Evolutionary conservation across 768 basidiomycete species (phyloP).

Genomic region (Coprinellus aureogranulatus): DNA sequence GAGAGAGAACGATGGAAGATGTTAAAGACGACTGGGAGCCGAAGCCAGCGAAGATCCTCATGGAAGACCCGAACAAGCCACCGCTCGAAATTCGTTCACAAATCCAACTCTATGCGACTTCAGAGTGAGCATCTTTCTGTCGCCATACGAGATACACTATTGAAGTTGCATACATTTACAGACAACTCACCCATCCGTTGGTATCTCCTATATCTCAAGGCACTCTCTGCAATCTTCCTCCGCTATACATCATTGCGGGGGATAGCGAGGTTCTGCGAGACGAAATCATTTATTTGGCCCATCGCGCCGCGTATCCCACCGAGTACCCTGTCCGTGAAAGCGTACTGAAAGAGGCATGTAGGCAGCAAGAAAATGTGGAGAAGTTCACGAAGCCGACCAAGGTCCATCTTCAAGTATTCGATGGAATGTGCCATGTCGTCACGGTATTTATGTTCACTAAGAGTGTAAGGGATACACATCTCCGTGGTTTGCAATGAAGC

Average conservation of each 20-base stretch:
- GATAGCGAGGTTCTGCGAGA: conserved; percentile 75
- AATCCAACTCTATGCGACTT: conserved; percentile 77
- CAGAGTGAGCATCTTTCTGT: conserved; percentile 45
- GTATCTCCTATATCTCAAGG: conserved; percentile 73
- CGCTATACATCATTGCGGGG: conserved; percentile 70
- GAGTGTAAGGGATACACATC: conserved; percentile 38
- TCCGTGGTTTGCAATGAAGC: too few species aligned
- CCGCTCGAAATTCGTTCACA: conserved; percentile 57
- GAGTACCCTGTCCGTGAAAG: conserved; percentile 60
- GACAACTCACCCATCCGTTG: conserved; percentile 63
- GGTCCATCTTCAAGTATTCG: conserved; percentile 75
- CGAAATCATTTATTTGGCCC: conserved; percentile 75
- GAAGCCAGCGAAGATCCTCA: conserved; percentile 55
- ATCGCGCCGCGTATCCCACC: conserved; percentile 73
- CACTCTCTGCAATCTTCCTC: conserved; percentile 73
- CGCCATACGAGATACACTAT: not conserved
- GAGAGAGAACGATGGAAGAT: conserved; percentile 13
- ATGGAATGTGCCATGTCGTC: conserved; percentile 74
- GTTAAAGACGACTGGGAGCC: conserved; percentile 46
- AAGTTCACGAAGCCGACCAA: conserved; percentile 54
- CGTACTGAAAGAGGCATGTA: conserved; percentile 39
- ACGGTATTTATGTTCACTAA: conserved; percentile 69
- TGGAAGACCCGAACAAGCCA: conserved; percentile 41
- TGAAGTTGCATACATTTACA: conserved; percentile 13
- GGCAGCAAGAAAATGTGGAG: conserved; percentile 52